Evolutionary conservation across 495 filamentous ascomycete genomes (phyloP).

Genomic region (Talaromyces borbonicus): DNA sequence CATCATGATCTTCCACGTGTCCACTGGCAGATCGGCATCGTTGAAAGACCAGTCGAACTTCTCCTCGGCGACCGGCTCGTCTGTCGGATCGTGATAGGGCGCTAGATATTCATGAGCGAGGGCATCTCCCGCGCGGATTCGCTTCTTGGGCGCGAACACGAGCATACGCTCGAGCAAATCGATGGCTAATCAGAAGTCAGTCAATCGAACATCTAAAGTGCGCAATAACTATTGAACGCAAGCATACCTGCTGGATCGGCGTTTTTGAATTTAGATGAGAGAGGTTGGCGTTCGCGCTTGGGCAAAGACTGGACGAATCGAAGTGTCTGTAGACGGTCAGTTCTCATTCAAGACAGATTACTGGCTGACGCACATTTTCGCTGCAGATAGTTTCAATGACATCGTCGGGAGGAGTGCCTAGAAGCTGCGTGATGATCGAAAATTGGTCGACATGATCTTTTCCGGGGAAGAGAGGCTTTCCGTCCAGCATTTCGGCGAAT

Average conservation of each 20-base stretch:
- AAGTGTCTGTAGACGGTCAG: slow-evolving; percentile 55
- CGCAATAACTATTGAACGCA: not conserved
- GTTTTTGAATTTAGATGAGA: slow-evolving; percentile 90
- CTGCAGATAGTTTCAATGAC: slow-evolving; percentile 98
- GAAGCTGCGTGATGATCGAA: slow-evolving; percentile 96
- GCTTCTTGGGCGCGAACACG: slow-evolving; percentile 90
- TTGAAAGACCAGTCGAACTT: slow-evolving; percentile 99
- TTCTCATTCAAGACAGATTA: slow-evolving; percentile 9
- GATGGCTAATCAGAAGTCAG: slow-evolving; percentile 49
- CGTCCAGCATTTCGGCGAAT: slow-evolving; percentile 98
- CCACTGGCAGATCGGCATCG: slow-evolving; percentile 92
- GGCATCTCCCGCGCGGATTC: slow-evolving; percentile 73
- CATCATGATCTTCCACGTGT: slow-evolving; percentile 99
- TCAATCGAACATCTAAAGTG: not conserved
- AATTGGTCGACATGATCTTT: slow-evolving; percentile 99
- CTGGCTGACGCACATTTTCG: slow-evolving; percentile 75
- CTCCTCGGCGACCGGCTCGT: slow-evolving; percentile 91
- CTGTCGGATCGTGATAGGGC: slow-evolving; percentile 93
- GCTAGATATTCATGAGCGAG: slow-evolving; percentile 88
- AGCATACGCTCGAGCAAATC: slow-evolving; percentile 95
- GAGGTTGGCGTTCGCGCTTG: slow-evolving; percentile 84
- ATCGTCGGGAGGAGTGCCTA: slow-evolving; percentile 97
- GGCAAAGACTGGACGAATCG: slow-evolving; percentile 96
- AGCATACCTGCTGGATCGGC: slow-evolving; percentile 79
- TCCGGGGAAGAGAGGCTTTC: slow-evolving; percentile 95